Evolutionary conservation across 306 rosid genomes (phyloP), one percentile per base, ranked within the genome.

Genomic region (Prinsepia uniflora): DNA sequence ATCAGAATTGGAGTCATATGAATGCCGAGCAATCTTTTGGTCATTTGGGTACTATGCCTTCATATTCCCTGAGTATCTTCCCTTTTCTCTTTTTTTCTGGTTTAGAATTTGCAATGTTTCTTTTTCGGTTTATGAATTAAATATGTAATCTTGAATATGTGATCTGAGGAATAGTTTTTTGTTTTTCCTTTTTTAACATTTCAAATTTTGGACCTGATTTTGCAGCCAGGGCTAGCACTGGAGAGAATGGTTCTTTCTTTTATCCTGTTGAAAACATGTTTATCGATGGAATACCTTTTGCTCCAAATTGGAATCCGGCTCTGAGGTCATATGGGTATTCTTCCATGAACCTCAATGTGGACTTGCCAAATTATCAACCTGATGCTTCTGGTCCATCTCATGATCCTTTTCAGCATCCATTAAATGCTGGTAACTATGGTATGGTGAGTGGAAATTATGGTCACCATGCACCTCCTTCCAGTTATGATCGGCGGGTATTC

Each of bases 1-100:
- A 91, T 68, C 92, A 76, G 74, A 85, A 91, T 67, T 88, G 96
- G 97, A 85, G 76, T 84, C 88, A 84, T 77, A 72, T 85, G 79
- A 94, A 77, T 46, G 12, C 84, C 14, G 97, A 91, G 61, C 93
- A 91, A 75, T 78, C 87, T 14, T 81, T 71, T 76, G 79, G 84
- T 69, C 84, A 82, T 77, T 75, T 80, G 69, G 96, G 97, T 91
- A 87, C 77, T 62, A 68, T 85, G 73, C 73, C 65, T 67, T 60
- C 58, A 4, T 63, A 75, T 72, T 76, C 54, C 74, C 78, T 30
- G 17, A 64, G 72, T 18, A 57, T 49, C 49, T 43, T 50, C 5
- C 39, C 44, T 56, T 20, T 52, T 13, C 8, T 20, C 45, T 15
- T 39, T 45, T 45, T 10, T 19, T 9, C 18, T 17, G 43, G 44